Conservation (phyloP, 192 early-diverging fungal genomes). For the Podila verticillata region DNA sequence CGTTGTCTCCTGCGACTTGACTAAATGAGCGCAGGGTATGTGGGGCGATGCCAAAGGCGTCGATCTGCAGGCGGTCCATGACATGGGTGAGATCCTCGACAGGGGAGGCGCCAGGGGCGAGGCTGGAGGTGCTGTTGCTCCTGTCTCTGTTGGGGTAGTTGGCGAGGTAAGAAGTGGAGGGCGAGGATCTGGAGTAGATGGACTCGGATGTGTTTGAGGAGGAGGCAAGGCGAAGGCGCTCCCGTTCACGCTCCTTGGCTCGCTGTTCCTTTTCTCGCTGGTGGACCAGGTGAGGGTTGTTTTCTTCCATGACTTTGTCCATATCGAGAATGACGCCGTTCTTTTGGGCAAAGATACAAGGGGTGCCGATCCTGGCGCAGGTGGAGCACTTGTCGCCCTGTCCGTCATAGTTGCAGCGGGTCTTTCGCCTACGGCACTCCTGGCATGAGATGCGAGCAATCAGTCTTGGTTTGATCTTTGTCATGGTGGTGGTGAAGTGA, state of each 20-base stretch:
- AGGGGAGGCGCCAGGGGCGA: conserved; percentile 6
- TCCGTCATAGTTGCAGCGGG: conserved; percentile 51
- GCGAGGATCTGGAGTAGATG: conserved; percentile 32
- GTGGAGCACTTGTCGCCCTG: conserved; percentile 48
- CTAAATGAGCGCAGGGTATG: conserved; percentile 51
- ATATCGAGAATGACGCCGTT: conserved; percentile 51
- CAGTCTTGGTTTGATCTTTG: conserved; percentile 52
- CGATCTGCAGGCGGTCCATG: conserved; percentile 48
- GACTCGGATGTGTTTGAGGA: conserved; percentile 7
- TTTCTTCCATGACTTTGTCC: conserved; percentile 52
- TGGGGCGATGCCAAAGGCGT: conserved; percentile 51
- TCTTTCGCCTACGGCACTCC: conserved; percentile 45
- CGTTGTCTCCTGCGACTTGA: conserved; percentile 50
- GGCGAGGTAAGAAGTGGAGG: conserved; percentile 22
- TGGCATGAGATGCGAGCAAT: conserved; percentile 52
- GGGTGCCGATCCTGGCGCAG: conserved; percentile 42
- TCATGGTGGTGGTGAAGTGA: conserved; percentile 14
- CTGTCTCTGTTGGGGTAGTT: conserved; percentile 11
- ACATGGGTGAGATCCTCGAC: conserved; percentile 42
- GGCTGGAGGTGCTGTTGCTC: conserved; percentile 26
- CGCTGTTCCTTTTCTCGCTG: conserved; percentile 46
- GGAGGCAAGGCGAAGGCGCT: conserved; percentile 8
- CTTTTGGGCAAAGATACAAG: conserved; percentile 51
- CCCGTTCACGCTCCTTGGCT: conserved; percentile 29
- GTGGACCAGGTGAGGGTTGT: conserved; percentile 48